Evolutionary conservation across 1,139 yeast genomes (phyloP), one percentile per base, ranked within the genome.

Genomic region (Blastobotrys capitulatus): DNA sequence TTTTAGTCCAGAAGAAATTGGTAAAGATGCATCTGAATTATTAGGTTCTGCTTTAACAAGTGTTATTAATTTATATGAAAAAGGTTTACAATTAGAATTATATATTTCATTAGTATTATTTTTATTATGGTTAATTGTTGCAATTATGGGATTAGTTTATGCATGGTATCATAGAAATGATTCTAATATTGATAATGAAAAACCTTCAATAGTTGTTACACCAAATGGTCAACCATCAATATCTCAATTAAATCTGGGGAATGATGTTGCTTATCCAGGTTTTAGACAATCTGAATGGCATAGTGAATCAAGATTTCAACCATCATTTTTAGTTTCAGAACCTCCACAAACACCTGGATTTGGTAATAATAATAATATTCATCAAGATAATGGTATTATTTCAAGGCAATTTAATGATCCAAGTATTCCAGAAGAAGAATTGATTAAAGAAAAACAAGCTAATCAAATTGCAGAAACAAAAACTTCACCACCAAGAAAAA

Each of bases 111-210:
- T 49, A 27, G 56, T 49, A 1, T 42, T 61, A 12, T 35, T 61
- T 6, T 46, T 51, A 3, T 39, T 55, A 22, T 61, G 65, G 65
- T n/a, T 60, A 15, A 12, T 54, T 25, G 52, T 60, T 5, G 62
- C 61, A 2, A 10, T 57, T 6, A 26, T 35, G n/a, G 61, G 60
- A 2, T 44, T 54, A 16, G 10, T 57, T 6, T 57, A 59, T 49
- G 60, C 63, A 38, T 41, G 25, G 10, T 15, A 16, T 5, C 48
- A 40, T 20, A 22, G 44, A 13, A 27, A 16, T 25, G 34, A 13
- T 26, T 29, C 16, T 2, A 15, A 9, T 5, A 29, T 26, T 15
- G 7, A n/a, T n/a, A 38, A 10, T 29, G 41, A 26, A n/a, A 18
- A 20, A 22, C 6, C 25, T 22, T 7, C 25, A 22, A 22, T 4